Percentiles rank a stretch among this genome's conserved stretches.
Evolutionary conservation across 2,329 filamentous ascomycete species (phyloP).

Genomic region (Elsinoe ampelina): DNA sequence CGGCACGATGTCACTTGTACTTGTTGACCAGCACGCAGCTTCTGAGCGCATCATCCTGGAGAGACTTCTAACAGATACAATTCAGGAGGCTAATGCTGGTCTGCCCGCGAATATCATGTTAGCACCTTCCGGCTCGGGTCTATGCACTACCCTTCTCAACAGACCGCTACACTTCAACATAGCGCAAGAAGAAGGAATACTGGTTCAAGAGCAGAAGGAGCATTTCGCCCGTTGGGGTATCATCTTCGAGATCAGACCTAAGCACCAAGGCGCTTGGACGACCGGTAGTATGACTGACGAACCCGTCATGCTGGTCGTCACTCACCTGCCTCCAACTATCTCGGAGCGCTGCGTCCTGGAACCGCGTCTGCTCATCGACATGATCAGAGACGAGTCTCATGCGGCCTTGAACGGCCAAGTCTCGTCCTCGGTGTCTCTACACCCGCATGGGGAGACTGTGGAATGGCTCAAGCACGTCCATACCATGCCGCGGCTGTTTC

Average conservation of each 20-base stretch:
- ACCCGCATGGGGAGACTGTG: slow-evolving; percentile 9
- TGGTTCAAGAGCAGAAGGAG: slow-evolving; percentile 46
- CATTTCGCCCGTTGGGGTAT: slow-evolving; percentile 71
- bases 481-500: slow-evolving; percentile 62
- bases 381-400: slow-evolving; percentile 70
- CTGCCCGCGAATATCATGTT: not conserved
- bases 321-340: slow-evolving; percentile 60
- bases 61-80: slow-evolving; percentile 47
- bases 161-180: slow-evolving; percentile 58
- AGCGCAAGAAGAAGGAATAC: slow-evolving; percentile 46
- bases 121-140: slow-evolving; percentile 20
- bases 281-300: not conserved
- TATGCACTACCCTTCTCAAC: slow-evolving; percentile 29
- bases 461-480: slow-evolving; percentile 55
- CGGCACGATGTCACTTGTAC: slow-evolving; percentile 42
- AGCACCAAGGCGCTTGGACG: not conserved
- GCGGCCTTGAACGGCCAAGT: slow-evolving; percentile 25
- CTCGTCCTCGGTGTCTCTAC: not conserved
- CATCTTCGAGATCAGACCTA: slow-evolving; percentile 42
- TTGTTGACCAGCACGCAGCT: slow-evolving; percentile 90
- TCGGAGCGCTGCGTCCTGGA: slow-evolving; percentile 65
- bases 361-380: slow-evolving; percentile 59
- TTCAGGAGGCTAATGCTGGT: not conserved
- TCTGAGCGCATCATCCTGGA: slow-evolving; percentile 83
- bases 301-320: slow-evolving; percentile 33